These are phyloP conservation scores for Phytopythium kandeliae DNA, from an alignment of 352 stramenopile genomes.

Conservation along the genomic window DNA sequence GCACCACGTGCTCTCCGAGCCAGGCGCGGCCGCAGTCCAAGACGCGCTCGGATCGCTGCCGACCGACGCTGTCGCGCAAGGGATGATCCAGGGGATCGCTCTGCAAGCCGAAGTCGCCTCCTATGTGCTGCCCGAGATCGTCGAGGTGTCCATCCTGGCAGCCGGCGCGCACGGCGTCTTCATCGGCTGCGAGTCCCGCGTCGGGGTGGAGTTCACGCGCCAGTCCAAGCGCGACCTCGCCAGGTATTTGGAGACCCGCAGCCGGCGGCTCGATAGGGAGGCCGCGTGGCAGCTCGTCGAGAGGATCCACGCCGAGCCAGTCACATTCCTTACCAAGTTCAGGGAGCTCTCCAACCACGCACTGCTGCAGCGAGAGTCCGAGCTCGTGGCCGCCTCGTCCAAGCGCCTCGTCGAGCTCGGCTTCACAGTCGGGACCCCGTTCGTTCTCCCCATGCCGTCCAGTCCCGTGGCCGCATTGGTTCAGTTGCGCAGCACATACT, in stretches of 20 bases:
- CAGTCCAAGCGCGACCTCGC: background rate
- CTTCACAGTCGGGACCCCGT: background rate
- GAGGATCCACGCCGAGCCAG: background rate
- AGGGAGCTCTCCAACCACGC: background rate
- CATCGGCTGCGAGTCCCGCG: background rate
- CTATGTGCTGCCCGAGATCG: background rate
- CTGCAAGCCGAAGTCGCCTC: background rate
- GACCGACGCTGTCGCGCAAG: background rate
- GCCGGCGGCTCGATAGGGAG: background rate
- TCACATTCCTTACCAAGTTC: background rate
- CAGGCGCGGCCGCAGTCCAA: background rate
- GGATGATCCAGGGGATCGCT: background rate
- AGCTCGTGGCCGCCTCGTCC: background rate
- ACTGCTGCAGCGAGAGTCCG: background rate
- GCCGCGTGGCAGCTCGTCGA: background rate
- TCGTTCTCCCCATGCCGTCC: background rate
- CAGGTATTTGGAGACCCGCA: background rate
- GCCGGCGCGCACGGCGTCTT: background rate
- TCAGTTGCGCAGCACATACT: slow-evolving; percentile 1
- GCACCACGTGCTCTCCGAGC: background rate
- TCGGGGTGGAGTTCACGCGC: background rate
- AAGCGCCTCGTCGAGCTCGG: background rate
- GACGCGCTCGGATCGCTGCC: background rate
- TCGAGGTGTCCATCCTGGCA: background rate
- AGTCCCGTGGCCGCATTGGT: background rate